Base-by-base conservation (phyloP, 2,329 filamentous ascomycete species). In the Tothia fuscella region DNA sequence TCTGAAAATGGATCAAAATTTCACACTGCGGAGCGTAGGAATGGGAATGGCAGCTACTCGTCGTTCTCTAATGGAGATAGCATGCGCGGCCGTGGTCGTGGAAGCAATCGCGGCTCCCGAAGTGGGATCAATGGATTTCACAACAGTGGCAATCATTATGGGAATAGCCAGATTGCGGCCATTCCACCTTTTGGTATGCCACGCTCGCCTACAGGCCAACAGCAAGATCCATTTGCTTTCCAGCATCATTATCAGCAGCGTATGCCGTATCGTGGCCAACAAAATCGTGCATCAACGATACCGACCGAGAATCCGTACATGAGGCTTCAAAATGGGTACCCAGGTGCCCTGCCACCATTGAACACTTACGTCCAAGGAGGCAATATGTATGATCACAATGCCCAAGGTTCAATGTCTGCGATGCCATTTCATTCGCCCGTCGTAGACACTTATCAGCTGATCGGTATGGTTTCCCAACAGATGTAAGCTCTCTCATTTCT, bases 381-480 rank as follows among this genome's bases (percentile, higher is more conserved):
- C 24, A 30, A 28, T 24, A 67, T 76, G 60, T 78, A 76, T 49
- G 72, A 73, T 41, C 78, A 77, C 51, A 60, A 64, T 22, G 58
- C 64, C 43, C 64, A 72, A 51, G 70, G 70, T 47, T 61, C 72
- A 4, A 72, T 78, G 67, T 72, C 66, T 47, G 70, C 76, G 21
- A 58, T 74, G 41, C 69, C 75, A 6, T 80, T 71, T 53, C 66
- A 67, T 47, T 67, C 71, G 17, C 76, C 72, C 31, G 72, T 70
- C 39, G 62, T 74, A 47, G 73, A 79, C 43, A 69, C 71, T n/a
- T 70, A 64, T 47, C 68, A 70, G 26, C 51, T 77, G 25, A 62
- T 74, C 48, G 60, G 59, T 56, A 73, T 74, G 72, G 74, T 76
- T 54, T 71, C 67, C 47, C 72, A 68, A 51, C 78, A 80, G 54